Evolutionary conservation across 2,329 filamentous ascomycete species (phyloP).

Genomic region (Pseudogymnoascus sp.): DNA sequence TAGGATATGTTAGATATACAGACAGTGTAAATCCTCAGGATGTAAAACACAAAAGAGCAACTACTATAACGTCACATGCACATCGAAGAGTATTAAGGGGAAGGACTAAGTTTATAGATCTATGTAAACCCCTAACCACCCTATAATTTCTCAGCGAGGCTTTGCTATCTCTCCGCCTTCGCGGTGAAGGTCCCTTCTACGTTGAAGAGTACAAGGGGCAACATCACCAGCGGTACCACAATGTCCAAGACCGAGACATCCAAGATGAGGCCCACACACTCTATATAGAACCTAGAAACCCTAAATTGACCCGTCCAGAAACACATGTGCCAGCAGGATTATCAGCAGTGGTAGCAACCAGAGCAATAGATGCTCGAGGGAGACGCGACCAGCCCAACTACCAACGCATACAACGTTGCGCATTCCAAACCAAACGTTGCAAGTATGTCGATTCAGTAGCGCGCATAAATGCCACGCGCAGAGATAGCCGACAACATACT

Average conservation of each 20-base stretch:
- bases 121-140: background rate
- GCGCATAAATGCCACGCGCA: slow-evolving; percentile 17
- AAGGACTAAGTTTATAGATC: slow-evolving; percentile 6
- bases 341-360: slow-evolving; percentile 2
- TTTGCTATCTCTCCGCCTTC: background rate
- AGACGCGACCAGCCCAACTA: slow-evolving; percentile 45
- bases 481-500: slow-evolving; percentile 9
- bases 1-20: background rate
- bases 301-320: slow-evolving; percentile 2
- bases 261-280: background rate
- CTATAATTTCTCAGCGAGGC: background rate
- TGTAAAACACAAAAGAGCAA: background rate
- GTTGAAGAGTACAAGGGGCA: background rate
- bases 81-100: background rate
- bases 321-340: background rate
- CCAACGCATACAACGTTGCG: slow-evolving; percentile 21
- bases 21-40: too few relatives aligned
- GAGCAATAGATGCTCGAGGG: slow-evolving; percentile 21
- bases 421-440: slow-evolving; percentile 16
- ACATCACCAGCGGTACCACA: background rate
- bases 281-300: slow-evolving; percentile 6
- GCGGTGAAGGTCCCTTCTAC: background rate
- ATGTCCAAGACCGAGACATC: background rate
- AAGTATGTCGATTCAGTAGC: slow-evolving; percentile 23
- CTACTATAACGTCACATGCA: background rate